These are phyloP conservation scores for Sphaceloma murrayae DNA, from an alignment of 2,329 filamentous ascomycete species.

Conservation along the genomic window DNA sequence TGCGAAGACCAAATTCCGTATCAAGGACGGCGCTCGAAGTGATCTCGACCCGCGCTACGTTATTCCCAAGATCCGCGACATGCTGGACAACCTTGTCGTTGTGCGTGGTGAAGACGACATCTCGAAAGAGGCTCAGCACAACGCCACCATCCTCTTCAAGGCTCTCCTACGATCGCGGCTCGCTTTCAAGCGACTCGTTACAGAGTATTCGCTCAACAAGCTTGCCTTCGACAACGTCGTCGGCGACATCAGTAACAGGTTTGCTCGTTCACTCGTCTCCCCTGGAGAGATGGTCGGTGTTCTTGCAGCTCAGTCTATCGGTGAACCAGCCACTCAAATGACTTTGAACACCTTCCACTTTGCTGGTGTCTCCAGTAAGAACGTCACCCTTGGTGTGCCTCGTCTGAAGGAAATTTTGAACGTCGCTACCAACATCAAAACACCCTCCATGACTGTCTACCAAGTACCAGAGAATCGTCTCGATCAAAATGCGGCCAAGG, in stretches of 20 bases:
- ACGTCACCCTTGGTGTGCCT: constrained; percentile 96
- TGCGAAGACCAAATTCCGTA: constrained; percentile 80
- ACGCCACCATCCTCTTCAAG: constrained; percentile 86
- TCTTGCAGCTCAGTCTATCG: constrained; percentile 93
- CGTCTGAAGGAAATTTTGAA: constrained; percentile 99
- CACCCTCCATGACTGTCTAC: constrained; percentile 91
- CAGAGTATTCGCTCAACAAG: constrained; percentile 76
- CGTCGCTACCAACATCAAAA: constrained; percentile 96
- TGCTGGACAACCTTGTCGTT: constrained; percentile 70
- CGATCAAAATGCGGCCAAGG: constrained; percentile 72
- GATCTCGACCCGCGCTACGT: constrained; percentile 83
- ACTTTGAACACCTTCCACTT: constrained; percentile 99
- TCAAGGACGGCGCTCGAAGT: constrained; percentile 75
- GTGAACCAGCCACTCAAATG: constrained; percentile 98
- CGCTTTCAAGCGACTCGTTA: constrained; percentile 85
- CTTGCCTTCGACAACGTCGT: constrained; percentile 87
- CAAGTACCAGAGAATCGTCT: constrained; percentile 52
- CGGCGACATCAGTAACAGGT: constrained; percentile 81
- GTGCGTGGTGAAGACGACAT: constrained; percentile 78
- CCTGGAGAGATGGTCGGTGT: constrained; percentile 99
- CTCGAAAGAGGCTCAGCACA: constrained; percentile 76
- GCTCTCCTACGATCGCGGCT: constrained; percentile 79
- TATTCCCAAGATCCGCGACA: constrained; percentile 63
- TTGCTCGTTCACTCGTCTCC: constrained; percentile 73
- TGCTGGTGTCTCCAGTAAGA: constrained; percentile 98